Percentiles rank a stretch among this genome's conserved stretches.
phyloP scores from a whole-genome alignment of 2,329 filamentous ascomycete species.

The Penicillium occitanis region DNA sequence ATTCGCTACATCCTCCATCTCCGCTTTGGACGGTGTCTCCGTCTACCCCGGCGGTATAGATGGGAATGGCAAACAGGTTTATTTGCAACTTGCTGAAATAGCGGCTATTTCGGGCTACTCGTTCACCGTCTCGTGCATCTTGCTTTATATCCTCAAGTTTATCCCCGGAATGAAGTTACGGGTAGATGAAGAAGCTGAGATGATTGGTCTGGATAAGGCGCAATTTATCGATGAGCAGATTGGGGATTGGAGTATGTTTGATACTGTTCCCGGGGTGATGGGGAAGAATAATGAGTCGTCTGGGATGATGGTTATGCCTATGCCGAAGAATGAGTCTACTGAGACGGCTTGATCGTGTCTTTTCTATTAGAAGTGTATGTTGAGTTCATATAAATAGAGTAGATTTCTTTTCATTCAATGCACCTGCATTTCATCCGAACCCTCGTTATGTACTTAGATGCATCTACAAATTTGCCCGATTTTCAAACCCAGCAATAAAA shows the following conservation, averaged over 20 bases:
- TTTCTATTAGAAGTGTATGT: background rate
- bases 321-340: slow-evolving; percentile 9
- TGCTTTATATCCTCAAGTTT: slow-evolving; percentile 55
- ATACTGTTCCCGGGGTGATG: slow-evolving; percentile 21
- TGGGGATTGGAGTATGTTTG: slow-evolving; percentile 49
- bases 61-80: slow-evolving; percentile 56
- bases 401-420: background rate
- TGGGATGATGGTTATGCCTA: background rate
- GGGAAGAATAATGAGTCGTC: slow-evolving; percentile 6
- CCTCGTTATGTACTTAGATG: background rate
- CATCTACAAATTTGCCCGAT: slow-evolving; percentile 5
- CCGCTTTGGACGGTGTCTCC: slow-evolving; percentile 52
- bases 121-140: slow-evolving; percentile 53
- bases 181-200: slow-evolving; percentile 56
- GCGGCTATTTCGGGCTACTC: slow-evolving; percentile 55
- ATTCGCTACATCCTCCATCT: slow-evolving; percentile 50
- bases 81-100: slow-evolving; percentile 58
- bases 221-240: slow-evolving; percentile 60
- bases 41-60: slow-evolving; percentile 53
- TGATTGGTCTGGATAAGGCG: slow-evolving; percentile 55
- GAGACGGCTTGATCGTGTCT: background rate
- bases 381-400: background rate
- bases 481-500: slow-evolving; percentile 11
- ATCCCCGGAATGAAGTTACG: slow-evolving; percentile 56
- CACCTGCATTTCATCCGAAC: background rate